Base-by-base conservation (phyloP, 441 rosid genomes). In the Corymbia citriodora region DNA sequence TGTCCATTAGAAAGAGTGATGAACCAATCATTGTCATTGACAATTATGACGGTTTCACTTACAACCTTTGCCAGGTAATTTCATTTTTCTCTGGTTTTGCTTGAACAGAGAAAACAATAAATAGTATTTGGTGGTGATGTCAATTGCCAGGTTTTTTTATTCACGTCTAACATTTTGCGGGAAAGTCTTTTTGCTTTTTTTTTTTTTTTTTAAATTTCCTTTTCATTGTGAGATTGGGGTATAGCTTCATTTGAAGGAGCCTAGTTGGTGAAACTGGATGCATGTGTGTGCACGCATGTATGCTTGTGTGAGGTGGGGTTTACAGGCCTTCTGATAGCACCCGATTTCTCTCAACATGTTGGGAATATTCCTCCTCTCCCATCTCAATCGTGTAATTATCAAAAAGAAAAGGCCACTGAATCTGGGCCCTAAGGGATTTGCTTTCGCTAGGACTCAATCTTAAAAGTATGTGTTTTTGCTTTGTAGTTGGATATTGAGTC, bases 31-130 rank as follows among this genome's bases (percentile, higher is more conserved):
- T 98, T 87, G 99, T 98, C 61, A 95, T 97, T 89, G 99, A 97
- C 93, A 97, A 98, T 93, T 97, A 97, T 93, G 99, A 98, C 89
- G 97, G 99, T 93, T 98, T 98, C 93, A 98, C 99, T 48, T 97
- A 97, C 92, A 97, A 97, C 94, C 98, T 98, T 89, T 97, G 99
- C 70, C 99, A 98, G 99, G 99, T 98, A 90, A 45, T 86, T 70
- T 87, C 88, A 45, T 65, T 23, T 88, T 45, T 88, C 17, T 61
- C 82, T 25, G 49, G 53, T 86, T 31, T 12, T 79, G 3, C 52
- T 45, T 79, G n/a, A 79, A 40, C 85, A 23, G n/a, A 79, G 52
- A 79, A 40, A 40, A 40, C 6, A 40, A 40, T 40, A 40, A 40
- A 40, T 1, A 72, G 19, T 52, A 27, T 11, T 23, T 19, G 25